phyloP scores from a whole-genome alignment of 805 yeast species.

The Lachancea meyersii region DNA sequence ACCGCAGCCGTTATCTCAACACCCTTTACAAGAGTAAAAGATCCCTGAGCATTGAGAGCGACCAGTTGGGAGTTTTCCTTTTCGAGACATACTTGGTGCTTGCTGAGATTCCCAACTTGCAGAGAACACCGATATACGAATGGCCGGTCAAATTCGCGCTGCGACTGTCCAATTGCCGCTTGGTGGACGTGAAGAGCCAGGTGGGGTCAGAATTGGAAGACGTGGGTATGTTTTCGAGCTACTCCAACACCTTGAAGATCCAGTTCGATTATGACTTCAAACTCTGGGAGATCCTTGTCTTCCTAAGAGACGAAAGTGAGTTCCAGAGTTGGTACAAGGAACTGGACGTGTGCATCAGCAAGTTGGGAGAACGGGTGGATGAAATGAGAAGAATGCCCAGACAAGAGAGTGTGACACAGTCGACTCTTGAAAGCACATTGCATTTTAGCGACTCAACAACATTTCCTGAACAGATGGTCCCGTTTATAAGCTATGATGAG shows the following conservation, averaged over 20 bases:
- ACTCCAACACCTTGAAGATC: constrained; percentile 37
- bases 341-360: constrained; percentile 25
- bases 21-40: constrained; percentile 1
- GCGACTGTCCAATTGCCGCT: constrained; percentile 37
- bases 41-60: constrained; percentile 9
- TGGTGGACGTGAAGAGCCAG: constrained; percentile 13
- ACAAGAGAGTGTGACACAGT: constrained; percentile 20
- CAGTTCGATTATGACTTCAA: constrained; percentile 40
- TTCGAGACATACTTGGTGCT: constrained; percentile 48
- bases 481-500: constrained; percentile 11
- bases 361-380: constrained; percentile 31
- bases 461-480: constrained; percentile 13
- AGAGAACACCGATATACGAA: constrained; percentile 2
- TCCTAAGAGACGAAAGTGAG: constrained; percentile 34
- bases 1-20: constrained; percentile 5
- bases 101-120: constrained; percentile 22
- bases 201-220: constrained; percentile 15
- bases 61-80: constrained; percentile 35
- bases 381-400: constrained; percentile 19
- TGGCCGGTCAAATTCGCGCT: constrained; percentile 38
- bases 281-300: constrained; percentile 41
- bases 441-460: constrained; percentile 8
- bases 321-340: constrained; percentile 38
- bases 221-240: constrained; percentile 29
- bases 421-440: constrained; percentile 9